Evolutionary conservation across 805 yeast species (phyloP).

Genomic region (Dipodascopsis tothii): DNA sequence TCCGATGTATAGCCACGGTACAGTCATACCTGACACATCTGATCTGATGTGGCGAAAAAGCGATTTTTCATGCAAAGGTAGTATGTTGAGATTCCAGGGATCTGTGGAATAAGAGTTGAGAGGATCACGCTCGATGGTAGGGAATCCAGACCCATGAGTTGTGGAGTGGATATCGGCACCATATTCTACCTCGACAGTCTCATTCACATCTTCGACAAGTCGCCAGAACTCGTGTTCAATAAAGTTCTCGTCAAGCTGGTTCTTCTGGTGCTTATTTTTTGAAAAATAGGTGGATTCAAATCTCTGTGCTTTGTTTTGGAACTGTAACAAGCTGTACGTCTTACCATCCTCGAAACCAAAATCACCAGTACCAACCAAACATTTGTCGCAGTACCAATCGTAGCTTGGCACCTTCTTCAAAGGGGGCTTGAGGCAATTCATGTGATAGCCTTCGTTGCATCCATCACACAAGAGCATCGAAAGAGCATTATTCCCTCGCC

Average conservation of each 20-base stretch:
- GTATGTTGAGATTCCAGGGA: slow-evolving; percentile 34
- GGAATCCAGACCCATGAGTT: slow-evolving; percentile 35
- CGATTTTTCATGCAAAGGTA: slow-evolving; percentile 32
- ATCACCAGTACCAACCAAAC: slow-evolving; percentile 79
- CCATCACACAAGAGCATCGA: slow-evolving; percentile 48
- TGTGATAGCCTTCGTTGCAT: slow-evolving; percentile 65
- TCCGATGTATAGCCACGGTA: slow-evolving; percentile 92
- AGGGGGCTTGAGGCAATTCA: slow-evolving; percentile 56
- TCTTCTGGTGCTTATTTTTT: not conserved
- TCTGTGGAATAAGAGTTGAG: slow-evolving; percentile 30
- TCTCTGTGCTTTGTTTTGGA: slow-evolving; percentile 47
- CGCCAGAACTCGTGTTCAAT: slow-evolving; percentile 34
- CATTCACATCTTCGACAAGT: slow-evolving; percentile 28
- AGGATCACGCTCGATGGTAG: slow-evolving; percentile 28
- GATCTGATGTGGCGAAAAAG: slow-evolving; percentile 30
- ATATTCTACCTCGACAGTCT: slow-evolving; percentile 34
- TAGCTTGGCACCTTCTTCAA: slow-evolving; percentile 46
- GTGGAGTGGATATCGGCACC: slow-evolving; percentile 37
- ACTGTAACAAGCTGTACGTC: slow-evolving; percentile 51
- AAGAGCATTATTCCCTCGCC: slow-evolving; percentile 18
- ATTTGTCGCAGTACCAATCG: slow-evolving; percentile 74
- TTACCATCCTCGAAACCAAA: slow-evolving; percentile 76
- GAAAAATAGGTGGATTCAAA: slow-evolving; percentile 42
- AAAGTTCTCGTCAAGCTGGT: slow-evolving; percentile 12
- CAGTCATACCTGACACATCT: slow-evolving; percentile 78